Base-by-base conservation (phyloP, 129 eudicot species). In the Oenanthe sinensis region DNA sequence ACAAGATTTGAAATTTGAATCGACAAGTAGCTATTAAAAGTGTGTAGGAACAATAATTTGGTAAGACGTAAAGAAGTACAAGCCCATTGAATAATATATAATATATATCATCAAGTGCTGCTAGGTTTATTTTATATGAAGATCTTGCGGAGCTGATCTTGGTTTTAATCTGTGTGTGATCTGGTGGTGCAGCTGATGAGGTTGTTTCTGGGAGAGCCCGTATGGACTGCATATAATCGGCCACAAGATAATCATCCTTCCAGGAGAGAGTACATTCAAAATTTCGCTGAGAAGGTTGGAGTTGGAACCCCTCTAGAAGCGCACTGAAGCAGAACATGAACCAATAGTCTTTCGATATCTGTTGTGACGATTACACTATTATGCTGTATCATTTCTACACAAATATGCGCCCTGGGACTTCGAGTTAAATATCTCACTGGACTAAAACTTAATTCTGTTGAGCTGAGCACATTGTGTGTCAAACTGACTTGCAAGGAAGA, bases 161-260 rank as follows among this genome's bases (percentile, higher is more conserved):
- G 30, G 28, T 17, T 74, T 68, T 30, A 43, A 30, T 81, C 5
- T 77, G 20, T 77, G 20, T 77, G 20, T 77, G 60, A 46, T 63
- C 4, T 28, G 60, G 63, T 75, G 78, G 28, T 82, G 88, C 89
- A 93, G 97, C 79, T 93, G 85, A 93, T 93, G 95, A 91, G 98
- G 86, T 55, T 90, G 79, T 94, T 94, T 71, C 87, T 91, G 85
- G 98, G 98, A 67, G 97, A 94, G 80, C 97, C 98, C 8, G 93
- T 93, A 8, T 93, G 97, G 98, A 89, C 93, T 22, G 85, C 95
- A 17, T 84, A 76, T 84, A 93, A 93, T 79, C 87, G 97, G 85
- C 98, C 97, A 44, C 97, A 89, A 80, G 98, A 93, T 78, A 86
- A 90, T 60, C 98, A 93, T 82, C 98, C 97, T 19, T 90, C 97